A percentile compares a stretch with the other conserved stretches of the same genome.
Evolutionary conservation across 2,329 filamentous ascomycete genomes (phyloP).

Genomic region (Penicillium sp.): DNA sequence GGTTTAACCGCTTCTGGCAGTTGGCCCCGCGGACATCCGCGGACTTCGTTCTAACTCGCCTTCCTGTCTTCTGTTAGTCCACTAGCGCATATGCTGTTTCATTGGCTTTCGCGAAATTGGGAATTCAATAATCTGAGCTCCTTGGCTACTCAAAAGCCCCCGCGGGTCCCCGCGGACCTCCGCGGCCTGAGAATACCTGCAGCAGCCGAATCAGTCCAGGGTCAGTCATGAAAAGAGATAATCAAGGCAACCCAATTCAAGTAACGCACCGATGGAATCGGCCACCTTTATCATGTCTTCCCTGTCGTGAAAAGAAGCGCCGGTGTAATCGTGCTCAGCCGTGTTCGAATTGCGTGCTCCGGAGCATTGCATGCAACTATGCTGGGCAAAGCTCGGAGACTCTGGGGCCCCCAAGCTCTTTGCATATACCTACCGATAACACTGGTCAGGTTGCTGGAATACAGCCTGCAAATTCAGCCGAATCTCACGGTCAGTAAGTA

Average conservation of each 20-base stretch:
- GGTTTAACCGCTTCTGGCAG: conserved; percentile 2
- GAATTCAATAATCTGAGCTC: background rate
- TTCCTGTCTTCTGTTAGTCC: background rate
- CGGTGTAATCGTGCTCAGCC: conserved; percentile 22
- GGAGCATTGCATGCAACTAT: conserved; percentile 20
- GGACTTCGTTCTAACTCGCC: background rate
- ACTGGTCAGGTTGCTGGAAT: background rate
- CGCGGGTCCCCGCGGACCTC: conserved; percentile 4
- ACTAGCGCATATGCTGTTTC: background rate
- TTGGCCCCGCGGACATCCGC: conserved; percentile 11
- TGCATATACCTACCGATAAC: background rate
- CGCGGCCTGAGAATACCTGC: conserved; percentile 1
- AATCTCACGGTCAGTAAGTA: conserved; percentile 2
- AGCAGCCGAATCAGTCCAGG: background rate
- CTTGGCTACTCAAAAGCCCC: background rate
- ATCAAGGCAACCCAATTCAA: conserved; percentile 23
- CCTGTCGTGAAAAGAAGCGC: conserved; percentile 22
- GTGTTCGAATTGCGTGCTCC: conserved; percentile 20
- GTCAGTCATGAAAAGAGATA: conserved; percentile 11
- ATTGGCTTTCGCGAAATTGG: background rate
- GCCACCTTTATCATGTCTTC: conserved; percentile 15
- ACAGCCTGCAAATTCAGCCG: background rate
- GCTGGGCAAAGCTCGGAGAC: conserved; percentile 4
- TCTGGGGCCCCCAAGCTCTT: background rate
- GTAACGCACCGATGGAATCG: conserved; percentile 29